These are phyloP conservation scores for Oropetium thomaeum DNA, from an alignment of 176 grass and related monocot species.

Conservation along the genomic window DNA sequence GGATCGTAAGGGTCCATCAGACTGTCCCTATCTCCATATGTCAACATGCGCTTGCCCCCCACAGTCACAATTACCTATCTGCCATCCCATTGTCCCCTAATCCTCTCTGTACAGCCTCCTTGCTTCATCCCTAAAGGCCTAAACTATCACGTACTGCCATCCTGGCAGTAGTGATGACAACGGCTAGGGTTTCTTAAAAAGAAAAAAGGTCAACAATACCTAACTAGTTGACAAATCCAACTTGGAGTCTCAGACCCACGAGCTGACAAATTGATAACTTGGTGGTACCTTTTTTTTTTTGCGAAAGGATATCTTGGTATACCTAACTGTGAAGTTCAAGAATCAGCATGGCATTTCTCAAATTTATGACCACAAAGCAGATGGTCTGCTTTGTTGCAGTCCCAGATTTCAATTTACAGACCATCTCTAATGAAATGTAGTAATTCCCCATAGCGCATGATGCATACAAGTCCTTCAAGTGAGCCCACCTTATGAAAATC, in stretches of 20 bases:
- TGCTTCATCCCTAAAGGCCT: neutral
- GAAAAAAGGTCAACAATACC: too few relatives aligned
- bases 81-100: neutral
- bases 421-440: neutral
- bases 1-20: too few relatives aligned
- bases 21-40: neutral
- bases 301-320: too few relatives aligned
- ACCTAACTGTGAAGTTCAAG: neutral
- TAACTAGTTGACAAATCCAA: too few relatives aligned
- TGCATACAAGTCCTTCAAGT: neutral
- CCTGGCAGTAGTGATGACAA: neutral
- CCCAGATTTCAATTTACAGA: neutral
- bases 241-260: too few relatives aligned
- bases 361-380: neutral
- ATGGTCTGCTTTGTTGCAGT: neutral
- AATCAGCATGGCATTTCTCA: neutral
- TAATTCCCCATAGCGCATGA: neutral
- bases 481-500: constrained; percentile 15
- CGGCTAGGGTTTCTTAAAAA: neutral
- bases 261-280: too few relatives aligned
- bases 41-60: neutral
- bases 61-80: neutral
- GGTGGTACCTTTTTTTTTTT: too few relatives aligned
- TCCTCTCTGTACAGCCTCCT: neutral
- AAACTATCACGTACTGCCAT: neutral